Evolutionary conservation across 352 stramenopile genomes (phyloP), one percentile per base, ranked within the genome.

Genomic region (Phytophthora sansomeana): DNA sequence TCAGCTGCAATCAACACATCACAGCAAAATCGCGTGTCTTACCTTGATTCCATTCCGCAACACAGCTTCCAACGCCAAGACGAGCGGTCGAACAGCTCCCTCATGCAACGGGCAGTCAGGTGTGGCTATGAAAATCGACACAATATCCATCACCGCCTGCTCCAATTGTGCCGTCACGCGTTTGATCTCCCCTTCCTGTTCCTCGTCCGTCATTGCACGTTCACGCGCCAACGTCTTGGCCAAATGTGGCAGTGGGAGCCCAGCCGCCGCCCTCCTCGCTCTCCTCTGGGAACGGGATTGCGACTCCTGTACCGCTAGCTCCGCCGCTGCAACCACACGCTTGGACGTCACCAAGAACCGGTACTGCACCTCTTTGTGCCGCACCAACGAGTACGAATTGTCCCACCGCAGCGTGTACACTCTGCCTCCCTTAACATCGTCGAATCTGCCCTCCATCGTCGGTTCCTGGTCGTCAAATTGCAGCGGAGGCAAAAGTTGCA

Each of bases 361-460:
- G 49, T 92, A 94, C 17, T 69, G 68, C 19, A 94, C 67, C 11
- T 74, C 57, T 36, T 93, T 93, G 66, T 86, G 78, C 5, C 85
- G 81, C 24, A 92, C 67, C 29, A 90, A 67, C 49, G 85, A 93
- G 67, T 93, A 93, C 30, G 77, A 80, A 58, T 93, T 93, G 54
- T 92, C 83, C 85, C 85, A 93, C 5, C 70, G 72, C 36, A 93
- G 74, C 33, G 81, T 83, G 59, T 86, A 87, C 28, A 78, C 58
- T n/a, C 48, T 63, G n/a, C 65, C 78, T 3, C 41, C 35, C 46
- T 73, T 69, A 16, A 85, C 44, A 14, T 14, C 36, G 16, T 80
- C 67, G 9, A 85, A 55, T 38, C 43, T 58, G 9, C 72, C 78
- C 59, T 88, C 83, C 30, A 77, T 67, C 16, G 43, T 75, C 29